These are phyloP conservation scores for Tuber brumale DNA, from an alignment of 495 filamentous ascomycete genomes.

Conservation along the genomic window DNA sequence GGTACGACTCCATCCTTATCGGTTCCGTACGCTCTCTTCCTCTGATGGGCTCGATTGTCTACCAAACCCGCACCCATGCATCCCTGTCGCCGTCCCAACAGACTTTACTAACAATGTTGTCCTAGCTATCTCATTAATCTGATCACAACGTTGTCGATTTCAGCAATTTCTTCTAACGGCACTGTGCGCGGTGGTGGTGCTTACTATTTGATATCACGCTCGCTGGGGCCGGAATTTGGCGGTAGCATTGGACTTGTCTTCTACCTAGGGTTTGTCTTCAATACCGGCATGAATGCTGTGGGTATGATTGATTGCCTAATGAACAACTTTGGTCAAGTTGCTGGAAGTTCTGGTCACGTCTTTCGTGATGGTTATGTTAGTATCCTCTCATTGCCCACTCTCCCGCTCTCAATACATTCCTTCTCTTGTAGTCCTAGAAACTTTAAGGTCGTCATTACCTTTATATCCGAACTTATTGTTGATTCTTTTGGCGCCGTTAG, in stretches of 20 bases:
- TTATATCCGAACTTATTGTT: conserved; percentile 9
- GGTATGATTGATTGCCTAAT: conserved; percentile 77
- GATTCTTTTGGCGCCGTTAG: conserved; percentile 31
- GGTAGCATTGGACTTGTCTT: conserved; percentile 89
- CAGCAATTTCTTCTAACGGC: conserved; percentile 83
- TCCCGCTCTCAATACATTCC: background rate
- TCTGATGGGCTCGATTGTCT: background rate
- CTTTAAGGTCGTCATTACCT: background rate
- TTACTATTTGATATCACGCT: conserved; percentile 83
- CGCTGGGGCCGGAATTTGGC: conserved; percentile 80
- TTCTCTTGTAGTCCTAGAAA: background rate
- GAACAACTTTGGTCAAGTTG: conserved; percentile 61
- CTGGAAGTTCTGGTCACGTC: conserved; percentile 55
- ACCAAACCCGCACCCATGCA: background rate
- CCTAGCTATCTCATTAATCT: conserved; percentile 63
- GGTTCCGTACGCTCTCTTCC: background rate
- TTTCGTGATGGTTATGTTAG: conserved; percentile 57
- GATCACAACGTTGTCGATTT: conserved; percentile 77
- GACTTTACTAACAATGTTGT: background rate
- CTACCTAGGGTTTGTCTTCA: conserved; percentile 76
- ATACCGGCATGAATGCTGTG: conserved; percentile 83
- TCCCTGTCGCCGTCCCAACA: background rate
- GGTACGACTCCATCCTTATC: conserved; percentile 40
- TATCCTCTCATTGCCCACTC: background rate
- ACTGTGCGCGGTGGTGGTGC: conserved; percentile 82